Conservation (phyloP, 169 alveolate genomes). For the Plasmodium gaboni region DNA sequence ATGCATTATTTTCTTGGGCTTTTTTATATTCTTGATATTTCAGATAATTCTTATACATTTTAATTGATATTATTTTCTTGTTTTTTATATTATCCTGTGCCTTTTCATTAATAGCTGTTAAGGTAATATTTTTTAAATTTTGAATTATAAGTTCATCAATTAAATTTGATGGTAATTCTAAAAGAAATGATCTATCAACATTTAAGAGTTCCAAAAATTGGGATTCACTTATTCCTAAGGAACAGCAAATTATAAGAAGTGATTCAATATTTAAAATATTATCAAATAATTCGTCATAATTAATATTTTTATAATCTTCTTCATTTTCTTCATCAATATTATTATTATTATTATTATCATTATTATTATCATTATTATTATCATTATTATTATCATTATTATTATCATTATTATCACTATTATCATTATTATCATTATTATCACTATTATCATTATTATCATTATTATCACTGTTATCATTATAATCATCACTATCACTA, state of each 20-base stretch:
- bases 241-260: conserved; percentile 63
- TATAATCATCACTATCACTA: too few species aligned
- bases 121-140: conserved; percentile 64
- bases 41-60: conserved; percentile 50
- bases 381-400: background rate
- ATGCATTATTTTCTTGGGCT: background rate
- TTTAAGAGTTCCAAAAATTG: conserved; percentile 61
- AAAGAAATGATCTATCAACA: conserved; percentile 69
- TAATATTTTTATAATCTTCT: conserved; percentile 64
- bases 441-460: too few species aligned
- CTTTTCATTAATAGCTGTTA: conserved; percentile 24
- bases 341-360: background rate
- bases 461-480: too few species aligned
- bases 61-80: conserved; percentile 38
- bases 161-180: conserved; percentile 61
- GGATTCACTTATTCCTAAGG: conserved; percentile 64
- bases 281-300: conserved; percentile 72
- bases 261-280: conserved; percentile 60
- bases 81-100: conserved; percentile 38
- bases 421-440: too few species aligned
- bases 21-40: conserved; percentile 45
- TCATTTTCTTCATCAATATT: background rate
- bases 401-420: too few species aligned
- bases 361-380: background rate
- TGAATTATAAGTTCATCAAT: conserved; percentile 66